Base-by-base conservation (phyloP, 352 stramenopile genomes). In the Globisporangium cederbergense region DNA sequence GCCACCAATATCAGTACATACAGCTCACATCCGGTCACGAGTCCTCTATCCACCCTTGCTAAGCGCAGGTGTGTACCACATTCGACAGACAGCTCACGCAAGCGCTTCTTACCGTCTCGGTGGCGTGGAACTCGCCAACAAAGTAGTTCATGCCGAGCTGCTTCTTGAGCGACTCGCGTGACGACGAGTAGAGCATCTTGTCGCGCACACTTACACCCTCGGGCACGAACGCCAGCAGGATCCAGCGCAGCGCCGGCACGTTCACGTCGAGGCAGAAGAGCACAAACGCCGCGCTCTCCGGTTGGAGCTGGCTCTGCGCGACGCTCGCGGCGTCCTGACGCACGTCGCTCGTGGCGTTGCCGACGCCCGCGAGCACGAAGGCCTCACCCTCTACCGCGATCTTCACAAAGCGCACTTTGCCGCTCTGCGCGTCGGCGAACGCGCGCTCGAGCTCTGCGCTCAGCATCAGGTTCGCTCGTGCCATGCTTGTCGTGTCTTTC, bases 181-280 rank as follows among this genome's bases (percentile, higher is more conserved):
- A 94, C 49, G 88, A 96, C 66, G 90, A 96, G 77, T 97, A 97
- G 32, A 97, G 75, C 90, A 97, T 97, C 67, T 93, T 93, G 66
- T 97, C 89, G 30, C 89, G 83, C 56, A 95, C 90, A 46, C 73
- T 88, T 51, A 88, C 82, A 30, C 60, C 64, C 58, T 96, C 88
- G 7, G 86, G 81, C 25, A 95, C 88, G 58, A 92, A 94, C 49
- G 84, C 83, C 9, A 95, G 65, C 58, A 96, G 59, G 30, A 93
- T 76, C 88, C 88, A 96, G 36, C 83, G 82, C 60, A 91, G 59
- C 47, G 85, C 82, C 4, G 81, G 67, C 51, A 88, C 81, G 65
- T 81, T 77, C 58, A 89, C 85, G 45, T 91, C 80, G n/a, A 83
- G 71, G 51, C 85, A 93, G 59, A 92, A 82, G 30, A 93, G 67